Base-by-base conservation (phyloP, 2,329 filamentous ascomycete species). In the Fusarium oxysporum region DNA sequence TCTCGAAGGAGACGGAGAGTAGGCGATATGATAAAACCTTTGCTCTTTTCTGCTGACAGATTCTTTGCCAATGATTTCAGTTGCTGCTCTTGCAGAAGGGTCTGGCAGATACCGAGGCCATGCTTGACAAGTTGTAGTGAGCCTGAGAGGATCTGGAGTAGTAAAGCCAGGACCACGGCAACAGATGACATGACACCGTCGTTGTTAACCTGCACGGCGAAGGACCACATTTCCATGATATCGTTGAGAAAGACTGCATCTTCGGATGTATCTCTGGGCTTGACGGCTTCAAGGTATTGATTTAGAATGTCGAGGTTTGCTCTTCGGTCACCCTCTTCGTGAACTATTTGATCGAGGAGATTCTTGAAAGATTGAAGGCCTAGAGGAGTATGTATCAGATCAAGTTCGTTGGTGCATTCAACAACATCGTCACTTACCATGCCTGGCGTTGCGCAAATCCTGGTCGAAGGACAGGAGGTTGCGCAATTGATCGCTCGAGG, bases 11-110 rank as follows among this genome's bases (percentile, higher is more conserved):
- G 84, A 63, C 96, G 91, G 65, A 99, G 84, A 30, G 93, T 95
- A 2, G 96, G 96, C 6, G 94, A 96, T 68, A 98, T 95, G 65
- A 98, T 85, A 81, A 93, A 94, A 43, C 95, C 94, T 79, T 97
- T 97, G 53, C 90, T 88, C 81, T 94, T 95, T 30, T 93, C 92
- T 0, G 93, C 90, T 7, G 93, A 92, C 23, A 98, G 83, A 67
- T 94, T 94, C 67, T 92, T 91, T 37, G 93, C 91, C 30, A 98
- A 84, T 6, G 97, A 88, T 75, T 95, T 94, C 71, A 95, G 86
- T 74, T 97, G 94, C 32, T 92, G 89, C 72, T 92, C 92, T 77
- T 95, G 92, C 33, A 99, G 84, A 45, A 98, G 84, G 21, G 93
- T 93, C 73, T 93, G 93, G 80, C 94, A 95, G 53, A 99, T 87